phyloP scores from a whole-genome alignment of 176 grass and related monocot genomes.

The Carex littledalei region DNA sequence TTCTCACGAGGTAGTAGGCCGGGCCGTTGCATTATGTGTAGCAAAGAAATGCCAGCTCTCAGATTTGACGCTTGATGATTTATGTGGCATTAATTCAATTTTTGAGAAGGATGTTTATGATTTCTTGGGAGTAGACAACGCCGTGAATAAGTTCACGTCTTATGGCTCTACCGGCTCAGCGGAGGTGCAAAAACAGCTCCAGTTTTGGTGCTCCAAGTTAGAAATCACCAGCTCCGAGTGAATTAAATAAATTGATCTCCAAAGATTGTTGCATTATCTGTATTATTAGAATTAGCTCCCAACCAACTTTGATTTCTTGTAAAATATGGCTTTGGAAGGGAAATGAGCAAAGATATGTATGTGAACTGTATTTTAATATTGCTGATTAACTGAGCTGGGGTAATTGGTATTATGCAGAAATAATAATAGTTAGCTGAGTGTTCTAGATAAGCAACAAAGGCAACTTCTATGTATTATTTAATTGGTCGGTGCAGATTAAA shows the following conservation, averaged over 20 bases:
- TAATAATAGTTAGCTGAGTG: not conserved
- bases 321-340: not conserved
- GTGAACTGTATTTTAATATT: not conserved
- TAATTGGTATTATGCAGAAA: not conserved
- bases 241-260: not conserved
- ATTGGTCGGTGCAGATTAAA: not conserved
- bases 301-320: not conserved
- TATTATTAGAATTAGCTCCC: not conserved
- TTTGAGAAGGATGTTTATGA: constrained; percentile 75
- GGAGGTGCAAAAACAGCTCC: constrained; percentile 63
- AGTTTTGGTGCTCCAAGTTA: constrained; percentile 58
- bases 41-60: constrained; percentile 72
- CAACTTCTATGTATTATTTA: not conserved
- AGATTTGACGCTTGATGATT: constrained; percentile 59
- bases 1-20: constrained; percentile 84
- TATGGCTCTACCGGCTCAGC: constrained; percentile 78
- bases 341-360: not conserved
- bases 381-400: not conserved
- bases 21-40: constrained; percentile 68
- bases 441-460: not conserved
- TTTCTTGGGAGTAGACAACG: constrained; percentile 76
- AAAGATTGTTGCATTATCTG: not conserved
- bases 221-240: constrained; percentile 18
- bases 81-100: constrained; percentile 51
- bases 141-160: constrained; percentile 78